Conservation (phyloP, 345 rosid species). For the Sapria himalayana region DNA sequence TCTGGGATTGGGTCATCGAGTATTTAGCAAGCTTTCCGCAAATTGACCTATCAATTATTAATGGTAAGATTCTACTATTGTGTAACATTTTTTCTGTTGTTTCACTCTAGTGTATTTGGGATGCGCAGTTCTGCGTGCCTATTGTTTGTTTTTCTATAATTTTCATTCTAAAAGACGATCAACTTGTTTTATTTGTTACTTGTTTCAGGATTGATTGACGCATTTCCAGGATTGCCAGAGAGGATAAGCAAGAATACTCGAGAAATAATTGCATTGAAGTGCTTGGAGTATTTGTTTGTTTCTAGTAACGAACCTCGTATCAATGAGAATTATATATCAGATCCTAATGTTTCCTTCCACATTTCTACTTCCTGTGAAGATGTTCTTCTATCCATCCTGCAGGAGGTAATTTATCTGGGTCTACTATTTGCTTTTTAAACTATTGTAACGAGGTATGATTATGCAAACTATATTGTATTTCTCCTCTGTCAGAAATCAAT, state of each 20-base stretch:
- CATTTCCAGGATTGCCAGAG: conserved; percentile 16
- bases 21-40: conserved; percentile 20
- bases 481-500: conserved; percentile 12
- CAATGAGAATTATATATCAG: conserved; percentile 7
- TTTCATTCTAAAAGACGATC: not conserved
- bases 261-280: conserved; percentile 40
- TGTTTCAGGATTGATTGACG: conserved; percentile 22
- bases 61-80: conserved; percentile 13
- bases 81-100: not conserved
- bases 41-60: conserved; percentile 17
- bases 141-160: not conserved
- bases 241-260: conserved; percentile 12
- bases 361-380: conserved; percentile 23
- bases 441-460: too few relatives aligned
- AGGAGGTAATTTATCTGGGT: conserved; percentile 13
- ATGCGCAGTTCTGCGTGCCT: not conserved
- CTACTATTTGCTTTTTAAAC: not conserved
- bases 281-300: conserved; percentile 32
- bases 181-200: conserved; percentile 2
- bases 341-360: conserved; percentile 12
- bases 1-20: conserved; percentile 42
- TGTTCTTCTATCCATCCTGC: conserved; percentile 17
- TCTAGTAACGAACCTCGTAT: conserved; percentile 1
- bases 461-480: too few relatives aligned
- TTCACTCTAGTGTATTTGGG: not conserved